Conservation (phyloP, 169 alveolate species). For the Cyclospora cayetanensis region DNA sequence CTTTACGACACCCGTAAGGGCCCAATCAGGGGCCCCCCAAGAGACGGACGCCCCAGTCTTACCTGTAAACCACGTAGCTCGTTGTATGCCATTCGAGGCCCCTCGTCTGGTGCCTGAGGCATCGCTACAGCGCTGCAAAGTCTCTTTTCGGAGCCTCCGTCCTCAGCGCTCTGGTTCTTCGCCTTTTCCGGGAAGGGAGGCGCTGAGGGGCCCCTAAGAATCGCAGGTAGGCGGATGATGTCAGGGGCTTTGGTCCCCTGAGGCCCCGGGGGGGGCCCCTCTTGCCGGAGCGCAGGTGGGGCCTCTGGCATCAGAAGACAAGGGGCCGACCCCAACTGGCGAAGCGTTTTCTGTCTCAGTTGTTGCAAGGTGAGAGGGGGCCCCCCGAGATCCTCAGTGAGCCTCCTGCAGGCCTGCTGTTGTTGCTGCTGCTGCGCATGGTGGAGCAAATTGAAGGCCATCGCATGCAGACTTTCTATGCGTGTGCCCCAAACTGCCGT, state of each 20-base stretch:
- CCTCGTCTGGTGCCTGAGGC: neutral
- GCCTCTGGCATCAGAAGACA: slow-evolving; percentile 15
- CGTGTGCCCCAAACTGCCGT: slow-evolving; percentile 48
- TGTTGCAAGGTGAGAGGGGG: slow-evolving; percentile 32
- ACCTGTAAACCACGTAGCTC: slow-evolving; percentile 13
- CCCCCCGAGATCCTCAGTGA: neutral
- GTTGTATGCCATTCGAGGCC: slow-evolving; percentile 19
- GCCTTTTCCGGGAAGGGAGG: no score
- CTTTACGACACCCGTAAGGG: no score
- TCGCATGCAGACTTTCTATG: slow-evolving; percentile 54
- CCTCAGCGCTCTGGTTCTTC: no score
- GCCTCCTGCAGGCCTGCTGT: neutral
- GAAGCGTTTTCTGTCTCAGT: neutral
- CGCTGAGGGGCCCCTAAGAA: slow-evolving; percentile 41
- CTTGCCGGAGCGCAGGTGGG: neutral
- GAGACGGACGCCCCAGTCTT: no score
- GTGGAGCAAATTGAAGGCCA: slow-evolving; percentile 45
- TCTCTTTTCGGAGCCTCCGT: neutral
- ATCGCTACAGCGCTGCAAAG: neutral
- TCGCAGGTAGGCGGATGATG: slow-evolving; percentile 15
- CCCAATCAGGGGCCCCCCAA: no score
- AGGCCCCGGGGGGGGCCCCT: slow-evolving; percentile 27
- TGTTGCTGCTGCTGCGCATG: neutral
- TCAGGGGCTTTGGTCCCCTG: slow-evolving; percentile 50
- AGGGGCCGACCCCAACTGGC: slow-evolving; percentile 15